Base-by-base conservation (phyloP, 257 asterid genomes). In the Ehretia macrophylla region DNA sequence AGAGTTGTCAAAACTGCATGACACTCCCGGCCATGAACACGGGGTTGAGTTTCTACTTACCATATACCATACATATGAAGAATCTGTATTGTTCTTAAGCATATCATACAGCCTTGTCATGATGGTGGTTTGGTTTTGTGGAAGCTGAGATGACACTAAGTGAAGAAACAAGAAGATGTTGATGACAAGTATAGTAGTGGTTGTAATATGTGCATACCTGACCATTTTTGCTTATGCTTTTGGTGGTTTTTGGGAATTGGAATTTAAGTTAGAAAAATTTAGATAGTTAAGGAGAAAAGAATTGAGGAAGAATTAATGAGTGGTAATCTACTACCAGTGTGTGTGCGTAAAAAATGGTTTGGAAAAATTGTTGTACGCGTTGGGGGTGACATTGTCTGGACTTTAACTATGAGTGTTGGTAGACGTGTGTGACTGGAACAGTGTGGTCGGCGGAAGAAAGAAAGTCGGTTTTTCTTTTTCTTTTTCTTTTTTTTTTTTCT, bases 21-120 rank as follows among this genome's bases (percentile, higher is more conserved):
- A 21, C 69, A 89, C 75, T n/a, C 89, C 94, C 55, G 1, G 69
- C 97, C 97, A 89, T 14, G 89, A 75, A 75, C 95, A 89, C 20
- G 94, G 94, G 62, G 37, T 65, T 0, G 95, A 81, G 38, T 60
- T 9, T 49, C 20, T 63, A 11, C 16, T 58, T 51, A 69, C 65
- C 9, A 3, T 11, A 2, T 14, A 37, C 77, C 77, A 72, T 18
- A 58, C 66, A 64, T 37, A 71, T 13, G 22, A 49, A 18, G 68
- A 44, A 56, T 35, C 57, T 11, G 58, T 44, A 17, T 61, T 50
- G 11, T 62, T 66, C 48, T 56, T 45, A 20, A 72, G 39, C 59
- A 72, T 50, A 13, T 66, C 69, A 63, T 61, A 61, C 10, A 72
- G 47, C 8, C 32, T 56, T 12, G 22, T 18, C 77, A 72, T 72